Base-by-base conservation (phyloP, 495 filamentous ascomycete species). In the Podospora fimiseda region DNA sequence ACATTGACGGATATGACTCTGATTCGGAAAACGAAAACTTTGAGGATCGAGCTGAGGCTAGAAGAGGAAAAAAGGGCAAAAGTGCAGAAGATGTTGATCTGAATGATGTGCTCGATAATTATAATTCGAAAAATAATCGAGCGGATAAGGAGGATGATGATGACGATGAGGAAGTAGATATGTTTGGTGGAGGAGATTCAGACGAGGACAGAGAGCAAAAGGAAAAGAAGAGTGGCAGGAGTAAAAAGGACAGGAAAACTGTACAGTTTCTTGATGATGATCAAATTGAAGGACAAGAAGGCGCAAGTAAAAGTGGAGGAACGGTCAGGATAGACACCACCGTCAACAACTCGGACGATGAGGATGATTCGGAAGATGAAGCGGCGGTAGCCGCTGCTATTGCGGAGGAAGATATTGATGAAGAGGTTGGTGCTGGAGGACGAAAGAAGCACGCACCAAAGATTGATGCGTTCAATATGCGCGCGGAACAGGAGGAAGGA, bases 381-480 rank as follows among this genome's bases (percentile, higher is more conserved):
- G 86, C 90, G 41, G 86, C 87, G 55, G 71, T 85, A 40, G 82
- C 76, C 47, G 65, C 77, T 23, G 84, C 84, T 3, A 85, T 78
- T 47, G 74, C 82, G 43, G 83, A 86, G 50, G 80, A 79, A 15
- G 86, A 82, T 2, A 59, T 94, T 3, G 91, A 95, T 59, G 85
- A 89, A 44, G 93, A 97, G 66, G 71, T 98, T 24, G 94, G 94
- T 2, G 84, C 87, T 2, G 94, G 93, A 6, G 84, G 83, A 1
- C 85, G 90, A 59, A 97, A 96, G 69, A 90, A 87, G 64, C 89
- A 95, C 66, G 94, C 94, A 14, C 93, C 93, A n/a, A 85, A 93
- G 60, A 76, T 97, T 21, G 93, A 96, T 69, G 93, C 90, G 0
- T 98, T 98, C 77, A 96, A 98, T 62, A 90, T 98, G 81, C 82